These are phyloP conservation scores for Nakataea oryzae DNA, from an alignment of 2,329 filamentous ascomycete genomes.

Conservation along the genomic window DNA sequence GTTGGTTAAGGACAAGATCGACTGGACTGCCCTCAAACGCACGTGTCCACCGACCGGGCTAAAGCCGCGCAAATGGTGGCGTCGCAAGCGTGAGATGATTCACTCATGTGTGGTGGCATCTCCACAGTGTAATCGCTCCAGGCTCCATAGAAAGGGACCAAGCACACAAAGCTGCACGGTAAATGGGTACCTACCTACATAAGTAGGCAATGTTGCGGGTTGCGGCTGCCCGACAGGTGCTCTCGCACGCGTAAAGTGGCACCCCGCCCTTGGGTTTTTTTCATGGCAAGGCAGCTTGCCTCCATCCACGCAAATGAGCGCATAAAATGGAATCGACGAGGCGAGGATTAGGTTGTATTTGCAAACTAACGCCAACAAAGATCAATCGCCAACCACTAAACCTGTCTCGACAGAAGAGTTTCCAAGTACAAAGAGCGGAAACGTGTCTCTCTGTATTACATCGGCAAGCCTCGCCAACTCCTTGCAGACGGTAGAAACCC, in stretches of 20 bases:
- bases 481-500: background rate
- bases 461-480: background rate
- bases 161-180: background rate
- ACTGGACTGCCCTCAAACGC: background rate
- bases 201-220: too few relatives aligned
- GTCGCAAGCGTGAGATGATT: background rate
- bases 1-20: background rate
- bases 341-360: background rate
- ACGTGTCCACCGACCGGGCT: background rate
- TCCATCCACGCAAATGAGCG: background rate
- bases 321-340: background rate
- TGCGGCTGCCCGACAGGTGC: too few relatives aligned
- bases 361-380: conserved; percentile 62
- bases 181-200: too few relatives aligned
- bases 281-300: background rate
- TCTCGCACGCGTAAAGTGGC: background rate
- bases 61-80: background rate
- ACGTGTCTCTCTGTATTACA: background rate
- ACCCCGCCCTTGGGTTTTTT: background rate
- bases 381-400: background rate
- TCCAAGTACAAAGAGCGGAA: background rate
- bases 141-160: background rate
- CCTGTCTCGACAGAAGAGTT: too few relatives aligned
- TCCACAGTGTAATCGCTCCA: background rate
- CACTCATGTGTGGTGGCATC: background rate